phyloP scores from a whole-genome alignment of 306 rosid genomes.

The Inga leiocalycina region DNA sequence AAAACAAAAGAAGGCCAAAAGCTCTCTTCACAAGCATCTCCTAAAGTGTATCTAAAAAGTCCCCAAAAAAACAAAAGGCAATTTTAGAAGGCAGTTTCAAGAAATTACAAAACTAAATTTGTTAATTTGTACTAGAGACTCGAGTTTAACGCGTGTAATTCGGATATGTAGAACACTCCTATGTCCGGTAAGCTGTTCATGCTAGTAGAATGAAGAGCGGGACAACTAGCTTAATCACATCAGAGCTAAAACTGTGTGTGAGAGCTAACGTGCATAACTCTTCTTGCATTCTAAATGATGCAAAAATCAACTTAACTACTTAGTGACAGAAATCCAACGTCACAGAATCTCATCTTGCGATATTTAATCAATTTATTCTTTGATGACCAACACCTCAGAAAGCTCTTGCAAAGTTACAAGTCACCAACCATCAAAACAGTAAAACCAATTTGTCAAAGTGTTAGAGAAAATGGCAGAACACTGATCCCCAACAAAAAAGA shows the following conservation, averaged over 20 bases:
- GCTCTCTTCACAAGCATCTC: background rate
- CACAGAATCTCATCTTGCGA: slow-evolving; percentile 13
- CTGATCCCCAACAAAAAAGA: background rate
- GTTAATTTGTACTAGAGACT: background rate
- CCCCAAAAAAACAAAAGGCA: background rate
- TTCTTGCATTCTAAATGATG: slow-evolving; percentile 8
- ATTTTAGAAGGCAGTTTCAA: background rate
- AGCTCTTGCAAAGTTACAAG: background rate
- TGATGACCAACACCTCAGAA: background rate
- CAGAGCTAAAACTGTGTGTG: background rate
- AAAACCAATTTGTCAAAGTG: background rate
- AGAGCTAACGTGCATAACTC: background rate
- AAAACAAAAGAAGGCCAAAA: background rate
- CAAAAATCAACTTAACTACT: slow-evolving; percentile 14
- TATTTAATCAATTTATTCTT: slow-evolving; percentile 5
- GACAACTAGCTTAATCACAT: background rate
- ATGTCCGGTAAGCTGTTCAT: background rate
- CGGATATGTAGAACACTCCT: background rate
- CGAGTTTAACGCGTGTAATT: background rate
- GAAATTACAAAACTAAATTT: background rate
- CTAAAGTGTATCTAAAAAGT: background rate
- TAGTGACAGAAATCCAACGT: background rate
- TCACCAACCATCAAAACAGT: background rate
- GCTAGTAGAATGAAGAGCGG: background rate
- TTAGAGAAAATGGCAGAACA: background rate